Percentiles rank a stretch among this genome's conserved stretches.
These are phyloP conservation scores for Agaricus sinodeliciosus DNA, from an alignment of 768 basidiomycete species.

Conservation along the genomic window DNA sequence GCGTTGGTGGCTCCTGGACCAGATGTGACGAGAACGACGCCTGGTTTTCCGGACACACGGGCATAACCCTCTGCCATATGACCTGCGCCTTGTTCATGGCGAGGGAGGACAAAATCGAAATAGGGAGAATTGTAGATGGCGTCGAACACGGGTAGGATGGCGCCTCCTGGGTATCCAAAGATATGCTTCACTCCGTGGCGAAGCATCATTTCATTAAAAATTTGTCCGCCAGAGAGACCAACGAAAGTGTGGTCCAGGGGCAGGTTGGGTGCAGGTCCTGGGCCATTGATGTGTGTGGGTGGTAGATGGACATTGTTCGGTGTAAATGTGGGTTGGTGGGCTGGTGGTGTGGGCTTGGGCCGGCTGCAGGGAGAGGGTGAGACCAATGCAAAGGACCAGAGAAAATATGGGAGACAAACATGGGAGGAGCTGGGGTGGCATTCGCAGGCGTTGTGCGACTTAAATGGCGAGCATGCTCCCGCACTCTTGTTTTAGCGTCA, in stretches of 20 bases:
- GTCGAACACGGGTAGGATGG: constrained; percentile 99
- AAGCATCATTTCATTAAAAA: constrained; percentile 99
- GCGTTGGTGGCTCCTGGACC: constrained; percentile 98
- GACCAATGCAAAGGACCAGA: neutral
- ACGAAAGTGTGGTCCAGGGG: constrained; percentile 80
- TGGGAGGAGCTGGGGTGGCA: constrained; percentile 54
- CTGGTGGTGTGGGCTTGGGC: constrained; percentile 49
- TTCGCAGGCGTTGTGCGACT: constrained; percentile 58
- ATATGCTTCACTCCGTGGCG: constrained; percentile 93
- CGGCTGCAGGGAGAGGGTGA: constrained; percentile 35
- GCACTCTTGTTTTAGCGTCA: constrained; percentile 77
- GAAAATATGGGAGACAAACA: constrained; percentile 36
- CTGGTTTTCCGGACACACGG: constrained; percentile 93
- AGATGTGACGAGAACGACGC: constrained; percentile 96
- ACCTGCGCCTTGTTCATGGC: constrained; percentile 97
- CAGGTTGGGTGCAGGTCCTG: constrained; percentile 35
- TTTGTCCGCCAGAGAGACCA: constrained; percentile 92
- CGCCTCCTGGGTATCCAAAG: constrained; percentile 97
- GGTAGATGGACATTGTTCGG: constrained; percentile 28
- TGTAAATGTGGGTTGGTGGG: constrained; percentile 35
- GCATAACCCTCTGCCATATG: constrained; percentile 99
- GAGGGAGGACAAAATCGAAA: constrained; percentile 92
- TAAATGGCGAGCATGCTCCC: constrained; percentile 70
- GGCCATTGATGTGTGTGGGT: constrained; percentile 25
- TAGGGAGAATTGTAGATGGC: constrained; percentile 95